Evolutionary conservation across 805 yeast genomes (phyloP).

Genomic region (Tetrapisispora arboricola): DNA sequence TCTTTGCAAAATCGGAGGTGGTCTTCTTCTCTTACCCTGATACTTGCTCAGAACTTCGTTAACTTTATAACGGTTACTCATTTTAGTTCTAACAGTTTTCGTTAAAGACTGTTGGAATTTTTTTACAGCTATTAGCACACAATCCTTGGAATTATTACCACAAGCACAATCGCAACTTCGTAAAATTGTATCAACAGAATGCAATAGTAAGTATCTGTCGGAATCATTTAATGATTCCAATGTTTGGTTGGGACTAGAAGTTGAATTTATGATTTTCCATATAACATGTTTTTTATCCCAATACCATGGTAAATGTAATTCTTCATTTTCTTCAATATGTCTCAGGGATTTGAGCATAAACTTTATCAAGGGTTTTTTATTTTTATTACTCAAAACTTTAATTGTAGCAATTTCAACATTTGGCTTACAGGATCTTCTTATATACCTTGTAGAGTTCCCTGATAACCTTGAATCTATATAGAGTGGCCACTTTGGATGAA

Average conservation of each 20-base stretch:
- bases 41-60: constrained; percentile 28
- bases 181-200: constrained; percentile 52
- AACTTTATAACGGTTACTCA: constrained; percentile 29
- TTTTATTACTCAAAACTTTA: constrained; percentile 22
- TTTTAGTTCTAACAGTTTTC: constrained; percentile 42
- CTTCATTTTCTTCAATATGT: constrained; percentile 53
- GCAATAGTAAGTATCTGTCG: constrained; percentile 44
- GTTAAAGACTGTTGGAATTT: constrained; percentile 50
- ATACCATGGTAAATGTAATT: constrained; percentile 74
- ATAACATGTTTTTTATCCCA: constrained; percentile 82
- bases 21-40: constrained; percentile 20
- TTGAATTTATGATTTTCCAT: constrained; percentile 36
- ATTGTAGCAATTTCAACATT: constrained; percentile 56
- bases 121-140: constrained; percentile 50
- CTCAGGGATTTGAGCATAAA: constrained; percentile 49
- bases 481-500: constrained; percentile 47
- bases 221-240: constrained; percentile 49
- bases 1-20: constrained; percentile 21
- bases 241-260: constrained; percentile 23
- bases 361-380: constrained; percentile 27
- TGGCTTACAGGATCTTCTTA: constrained; percentile 67
- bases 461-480: constrained; percentile 79
- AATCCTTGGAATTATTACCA: constrained; percentile 38
- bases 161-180: constrained; percentile 53
- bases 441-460: constrained; percentile 68